These are phyloP conservation scores for Fusarium poae DNA, from an alignment of 2,329 filamentous ascomycete species.

Conservation along the genomic window DNA sequence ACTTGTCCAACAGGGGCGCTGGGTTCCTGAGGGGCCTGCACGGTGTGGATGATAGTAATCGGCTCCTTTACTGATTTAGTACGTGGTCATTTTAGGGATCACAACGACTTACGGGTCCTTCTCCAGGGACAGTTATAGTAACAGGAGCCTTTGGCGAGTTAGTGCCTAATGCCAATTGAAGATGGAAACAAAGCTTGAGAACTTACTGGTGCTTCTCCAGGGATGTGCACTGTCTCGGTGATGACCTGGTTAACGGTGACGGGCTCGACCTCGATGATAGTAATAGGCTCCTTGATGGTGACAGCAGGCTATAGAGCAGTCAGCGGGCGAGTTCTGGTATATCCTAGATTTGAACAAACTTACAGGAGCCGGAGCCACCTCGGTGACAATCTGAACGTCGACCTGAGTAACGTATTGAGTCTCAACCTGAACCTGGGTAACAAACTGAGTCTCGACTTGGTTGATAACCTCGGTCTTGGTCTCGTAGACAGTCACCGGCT, in stretches of 20 bases:
- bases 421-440: slow-evolving; percentile 26
- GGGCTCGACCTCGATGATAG: slow-evolving; percentile 32
- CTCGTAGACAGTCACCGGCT: slow-evolving; percentile 30
- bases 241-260: slow-evolving; percentile 9
- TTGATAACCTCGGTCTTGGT: slow-evolving; percentile 27
- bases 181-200: background rate
- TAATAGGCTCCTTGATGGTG: slow-evolving; percentile 30
- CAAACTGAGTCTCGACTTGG: slow-evolving; percentile 36
- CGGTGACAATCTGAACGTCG: slow-evolving; percentile 20
- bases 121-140: slow-evolving; percentile 7
- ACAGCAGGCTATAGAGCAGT: slow-evolving; percentile 26
- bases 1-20: slow-evolving; percentile 13
- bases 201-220: slow-evolving; percentile 41
- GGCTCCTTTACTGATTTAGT: slow-evolving; percentile 29
- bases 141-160: background rate
- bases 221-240: slow-evolving; percentile 28
- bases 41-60: slow-evolving; percentile 41
- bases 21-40: slow-evolving; percentile 24
- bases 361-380: slow-evolving; percentile 37
- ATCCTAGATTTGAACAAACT: background rate
- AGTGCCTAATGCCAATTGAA: background rate
- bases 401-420: slow-evolving; percentile 28
- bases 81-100: background rate
- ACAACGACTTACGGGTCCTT: slow-evolving; percentile 22
- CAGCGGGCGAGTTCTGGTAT: background rate